Evolutionary conservation across 1,139 yeast species (phyloP), one percentile per base, ranked within the genome.

Genomic region (Candida neerlandica): DNA sequence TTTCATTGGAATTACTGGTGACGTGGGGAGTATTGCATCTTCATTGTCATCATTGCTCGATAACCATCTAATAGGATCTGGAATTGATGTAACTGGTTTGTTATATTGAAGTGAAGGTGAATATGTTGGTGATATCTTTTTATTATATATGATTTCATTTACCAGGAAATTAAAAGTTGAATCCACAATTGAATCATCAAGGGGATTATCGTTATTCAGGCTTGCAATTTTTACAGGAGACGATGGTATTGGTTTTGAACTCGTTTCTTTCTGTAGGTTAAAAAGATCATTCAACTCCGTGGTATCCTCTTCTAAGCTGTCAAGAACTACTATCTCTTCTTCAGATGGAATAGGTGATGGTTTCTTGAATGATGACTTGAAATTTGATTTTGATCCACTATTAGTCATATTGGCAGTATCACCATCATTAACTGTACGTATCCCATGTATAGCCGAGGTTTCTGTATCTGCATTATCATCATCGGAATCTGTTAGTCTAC

Each of bases 41-140:
- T 45, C 48, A 12, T 51, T 51, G 9, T 48, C 56, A 7, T 50
- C 53, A 33, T 53, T 55, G 29, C 54, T 49, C 15, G 55, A 47
- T 12, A 52, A 29, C 60, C 60, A 58, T 15, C 43, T 45, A 2
- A 50, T 43, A 12, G 53, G 41, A 33, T 48, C 48, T 9, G 53
- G 54, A 42, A 46, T 27, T 5, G 16, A 15, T 9, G 27, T 5
- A 1, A 27, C 29, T 9, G 29, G 29, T 12, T 2, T 16, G n/a
- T n/a, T n/a, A n/a, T n/a, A n/a, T n/a, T 9, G 38, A 10, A 16
- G 23, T 16, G 23, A 11, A 1, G 21, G 38, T 10, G 38, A 9
- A 7, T 23, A n/a, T 16, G 21, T 7, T 9, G 21, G 23, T 18
- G 4, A 10, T 6, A 29, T 6, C 21, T 11, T 10, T 3, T n/a